phyloP scores from a whole-genome alignment of 768 basidiomycete species.

The Amanita thiersii region DNA sequence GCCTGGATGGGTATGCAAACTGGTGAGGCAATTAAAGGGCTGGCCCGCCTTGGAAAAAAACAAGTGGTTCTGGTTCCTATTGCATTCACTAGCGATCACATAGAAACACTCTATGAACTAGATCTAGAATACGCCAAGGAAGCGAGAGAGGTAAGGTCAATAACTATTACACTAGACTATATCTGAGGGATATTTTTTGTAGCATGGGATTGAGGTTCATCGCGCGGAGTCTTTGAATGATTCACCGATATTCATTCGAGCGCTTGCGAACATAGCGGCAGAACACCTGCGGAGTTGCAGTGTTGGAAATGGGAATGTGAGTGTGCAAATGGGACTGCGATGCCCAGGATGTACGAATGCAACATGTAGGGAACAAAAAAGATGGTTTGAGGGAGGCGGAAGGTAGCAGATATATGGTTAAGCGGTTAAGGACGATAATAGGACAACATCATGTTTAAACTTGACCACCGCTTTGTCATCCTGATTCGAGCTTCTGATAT shows the following conservation, averaged over 20 bases:
- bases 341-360: slow-evolving; percentile 93
- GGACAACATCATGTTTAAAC: too few species aligned
- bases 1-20: slow-evolving; percentile 99
- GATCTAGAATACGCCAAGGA: slow-evolving; percentile 92
- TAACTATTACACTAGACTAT: slow-evolving; percentile 11
- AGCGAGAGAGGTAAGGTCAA: slow-evolving; percentile 67
- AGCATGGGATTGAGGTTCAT: slow-evolving; percentile 89
- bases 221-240: slow-evolving; percentile 91
- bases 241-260: slow-evolving; percentile 92
- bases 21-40: slow-evolving; percentile 80
- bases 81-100: slow-evolving; percentile 98
- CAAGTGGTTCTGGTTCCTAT: slow-evolving; percentile 84
- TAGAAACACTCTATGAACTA: slow-evolving; percentile 95
- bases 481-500: background rate
- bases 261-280: slow-evolving; percentile 84
- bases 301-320: slow-evolving; percentile 55
- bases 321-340: slow-evolving; percentile 74
- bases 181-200: slow-evolving; percentile 13
- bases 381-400: slow-evolving; percentile 82
- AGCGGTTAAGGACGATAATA: too few species aligned
- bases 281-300: slow-evolving; percentile 65
- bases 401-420: slow-evolving; percentile 19
- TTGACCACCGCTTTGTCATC: background rate
- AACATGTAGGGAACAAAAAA: slow-evolving; percentile 81
- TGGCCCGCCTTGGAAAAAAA: slow-evolving; percentile 69